Conservation (phyloP, 116 monocot species). For the Zostera marina region DNA sequence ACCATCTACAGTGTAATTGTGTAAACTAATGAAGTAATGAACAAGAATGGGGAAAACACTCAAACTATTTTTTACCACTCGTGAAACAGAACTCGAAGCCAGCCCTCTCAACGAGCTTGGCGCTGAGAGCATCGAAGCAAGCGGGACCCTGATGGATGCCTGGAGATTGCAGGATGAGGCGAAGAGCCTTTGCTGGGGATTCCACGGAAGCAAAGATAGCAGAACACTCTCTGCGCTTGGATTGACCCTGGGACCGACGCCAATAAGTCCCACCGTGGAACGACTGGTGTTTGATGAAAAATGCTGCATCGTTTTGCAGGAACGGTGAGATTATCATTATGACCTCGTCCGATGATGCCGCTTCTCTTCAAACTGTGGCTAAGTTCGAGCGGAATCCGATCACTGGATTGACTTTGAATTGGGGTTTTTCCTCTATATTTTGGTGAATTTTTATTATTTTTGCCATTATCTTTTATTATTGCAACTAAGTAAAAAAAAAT, state of each 20-base stretch:
- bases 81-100: constrained; percentile 75
- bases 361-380: not conserved
- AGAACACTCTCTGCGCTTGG: not conserved
- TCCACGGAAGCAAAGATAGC: constrained; percentile 9
- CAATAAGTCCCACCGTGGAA: not conserved
- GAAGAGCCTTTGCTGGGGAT: constrained; percentile 34
- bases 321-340: not conserved
- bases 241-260: not conserved
- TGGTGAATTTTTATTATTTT: no score
- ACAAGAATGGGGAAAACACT: not conserved
- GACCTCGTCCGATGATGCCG: not conserved
- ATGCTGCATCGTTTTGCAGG: not conserved
- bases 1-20: no score
- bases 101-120: constrained; percentile 73
- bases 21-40: not conserved
- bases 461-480: no score
- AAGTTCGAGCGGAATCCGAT: no score
- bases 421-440: no score
- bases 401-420: no score
- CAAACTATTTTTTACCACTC: constrained; percentile 52
- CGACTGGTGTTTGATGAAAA: not conserved
- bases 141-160: constrained; percentile 81
- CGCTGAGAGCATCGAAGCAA: constrained; percentile 72
- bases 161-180: constrained; percentile 47
- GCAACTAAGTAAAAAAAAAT: no score